Evolutionary conservation across 2,329 filamentous ascomycete species (phyloP), one percentile per base, ranked within the genome.

Genomic region (Domatiomyces globalis): DNA sequence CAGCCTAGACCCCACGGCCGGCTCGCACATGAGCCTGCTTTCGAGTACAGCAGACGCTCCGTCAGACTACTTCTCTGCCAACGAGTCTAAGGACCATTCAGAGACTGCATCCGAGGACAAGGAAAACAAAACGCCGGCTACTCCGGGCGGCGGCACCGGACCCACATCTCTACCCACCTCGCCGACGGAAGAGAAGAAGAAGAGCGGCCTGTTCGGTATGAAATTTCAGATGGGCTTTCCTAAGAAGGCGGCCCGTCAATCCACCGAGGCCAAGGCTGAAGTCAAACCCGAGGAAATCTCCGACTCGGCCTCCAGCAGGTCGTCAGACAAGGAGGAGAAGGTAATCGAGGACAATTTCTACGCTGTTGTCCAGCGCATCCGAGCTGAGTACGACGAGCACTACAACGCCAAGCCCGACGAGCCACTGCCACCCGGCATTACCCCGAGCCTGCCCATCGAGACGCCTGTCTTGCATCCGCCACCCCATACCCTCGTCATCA

Each of bases 221-320:
- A 87, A 87, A 61, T 89, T 94, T 66, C 81, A 84, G 46, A 61
- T 86, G 79, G 77, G 74, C 54, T 77, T 67, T 59, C 84, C 83
- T 62, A 95, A 94, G 72, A 95, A 94, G 67, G 81, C 81, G 10
- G 17, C 29, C 5, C 79, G 87, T 15, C 78, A 78, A 0, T 78
- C 77, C 22, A 77, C 77, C 5, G 78, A 84, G 57, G 69, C 85
- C 54, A 94, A 92, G 65, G 81, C 86, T 0, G 78, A 78, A 1
- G 74, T 81, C 0, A 74, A 80, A 1, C 45, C 55, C 12, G 90
- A 88, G 66, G 77, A 80, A 54, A 51, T 45, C n/a, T 78, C 78
- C 1, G 85, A 82, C 47, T 76, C 85, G 55, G 69, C 71, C 1
- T 70, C 69, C 0, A 66, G 71, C 27, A 71, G 70, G 15, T 77